Evolutionary conservation across 2,329 filamentous ascomycete species (phyloP).

Genomic region (Paraphaeosphaeria sporulosa): DNA sequence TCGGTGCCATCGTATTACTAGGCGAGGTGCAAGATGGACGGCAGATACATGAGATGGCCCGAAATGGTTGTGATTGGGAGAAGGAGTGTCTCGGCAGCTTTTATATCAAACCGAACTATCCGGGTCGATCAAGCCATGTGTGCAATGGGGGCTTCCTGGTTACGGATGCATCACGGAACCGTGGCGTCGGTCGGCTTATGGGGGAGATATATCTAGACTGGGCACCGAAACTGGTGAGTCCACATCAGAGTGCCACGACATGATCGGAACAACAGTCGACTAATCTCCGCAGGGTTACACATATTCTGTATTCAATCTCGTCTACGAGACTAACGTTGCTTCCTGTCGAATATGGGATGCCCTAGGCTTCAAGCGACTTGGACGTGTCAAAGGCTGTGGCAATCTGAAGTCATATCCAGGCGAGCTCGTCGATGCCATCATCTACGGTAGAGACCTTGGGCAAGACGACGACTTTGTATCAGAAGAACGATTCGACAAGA

Average conservation of each 20-base stretch:
- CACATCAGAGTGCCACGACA: not conserved
- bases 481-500: conserved; percentile 98
- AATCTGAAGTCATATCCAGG: conserved; percentile 57
- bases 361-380: conserved; percentile 90
- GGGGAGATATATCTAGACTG: conserved; percentile 61
- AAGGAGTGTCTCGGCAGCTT: conserved; percentile 87
- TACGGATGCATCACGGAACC: conserved; percentile 56
- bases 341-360: conserved; percentile 92
- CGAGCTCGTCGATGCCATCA: conserved; percentile 59
- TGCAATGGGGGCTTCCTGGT: conserved; percentile 70
- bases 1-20: conserved; percentile 85
- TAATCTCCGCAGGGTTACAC: conserved; percentile 71
- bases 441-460: conserved; percentile 67
- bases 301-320: conserved; percentile 92
- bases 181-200: conserved; percentile 60
- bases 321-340: conserved; percentile 92
- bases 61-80: conserved; percentile 70
- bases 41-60: conserved; percentile 57
- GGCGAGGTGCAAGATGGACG: conserved; percentile 70
- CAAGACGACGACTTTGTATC: conserved; percentile 82
- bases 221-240: conserved; percentile 58
- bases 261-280: not conserved
- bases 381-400: conserved; percentile 70
- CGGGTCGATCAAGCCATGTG: conserved; percentile 86
- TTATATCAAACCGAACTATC: conserved; percentile 94